Evolutionary conservation across 2,329 filamentous ascomycete genomes (phyloP).

Genomic region (Exophiala phaeomuriformis): DNA sequence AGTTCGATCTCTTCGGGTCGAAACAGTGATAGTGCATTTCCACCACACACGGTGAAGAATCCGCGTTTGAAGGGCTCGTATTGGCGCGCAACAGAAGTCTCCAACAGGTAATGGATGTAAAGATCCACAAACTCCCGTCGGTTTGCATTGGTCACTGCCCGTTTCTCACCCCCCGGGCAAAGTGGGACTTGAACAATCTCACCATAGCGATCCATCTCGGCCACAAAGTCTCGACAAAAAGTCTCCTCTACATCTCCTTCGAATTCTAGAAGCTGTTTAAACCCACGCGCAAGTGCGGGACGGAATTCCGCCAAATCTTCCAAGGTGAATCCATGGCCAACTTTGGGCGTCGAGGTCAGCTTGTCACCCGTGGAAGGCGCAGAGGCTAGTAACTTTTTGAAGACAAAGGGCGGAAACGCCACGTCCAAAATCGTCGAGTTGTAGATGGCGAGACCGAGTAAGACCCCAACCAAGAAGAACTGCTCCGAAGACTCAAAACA

Average conservation of each 20-base stretch:
- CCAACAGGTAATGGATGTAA: slow-evolving; percentile 73
- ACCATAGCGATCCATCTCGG: slow-evolving; percentile 71
- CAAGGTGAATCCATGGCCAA: slow-evolving; percentile 62
- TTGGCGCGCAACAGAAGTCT: slow-evolving; percentile 68
- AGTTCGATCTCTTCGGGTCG: slow-evolving; percentile 87
- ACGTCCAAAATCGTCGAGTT: slow-evolving; percentile 90
- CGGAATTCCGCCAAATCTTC: slow-evolving; percentile 78
- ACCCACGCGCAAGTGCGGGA: slow-evolving; percentile 65
- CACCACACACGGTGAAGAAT: slow-evolving; percentile 85
- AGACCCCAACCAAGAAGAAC: slow-evolving; percentile 80
- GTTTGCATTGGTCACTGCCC: slow-evolving; percentile 75
- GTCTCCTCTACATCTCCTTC: slow-evolving; percentile 74
- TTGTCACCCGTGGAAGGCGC: slow-evolving; percentile 56
- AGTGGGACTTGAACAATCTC: slow-evolving; percentile 60
- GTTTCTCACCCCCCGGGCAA: slow-evolving; percentile 63
- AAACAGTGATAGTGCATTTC: slow-evolving; percentile 80
- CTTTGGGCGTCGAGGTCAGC: slow-evolving; percentile 50
- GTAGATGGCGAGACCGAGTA: slow-evolving; percentile 85
- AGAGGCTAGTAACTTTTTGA: slow-evolving; percentile 74
- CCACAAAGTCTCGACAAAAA: slow-evolving; percentile 75
- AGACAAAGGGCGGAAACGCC: slow-evolving; percentile 79
- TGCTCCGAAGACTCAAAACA: slow-evolving; percentile 88
- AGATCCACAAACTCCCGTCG: slow-evolving; percentile 78
- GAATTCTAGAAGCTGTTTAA: slow-evolving; percentile 70
- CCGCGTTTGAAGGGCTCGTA: slow-evolving; percentile 92